Percentiles rank a stretch among this genome's conserved stretches.
Evolutionary conservation across 192 early-diverging fungal genomes (phyloP).

Genomic region (Linnemannia zychae): DNA sequence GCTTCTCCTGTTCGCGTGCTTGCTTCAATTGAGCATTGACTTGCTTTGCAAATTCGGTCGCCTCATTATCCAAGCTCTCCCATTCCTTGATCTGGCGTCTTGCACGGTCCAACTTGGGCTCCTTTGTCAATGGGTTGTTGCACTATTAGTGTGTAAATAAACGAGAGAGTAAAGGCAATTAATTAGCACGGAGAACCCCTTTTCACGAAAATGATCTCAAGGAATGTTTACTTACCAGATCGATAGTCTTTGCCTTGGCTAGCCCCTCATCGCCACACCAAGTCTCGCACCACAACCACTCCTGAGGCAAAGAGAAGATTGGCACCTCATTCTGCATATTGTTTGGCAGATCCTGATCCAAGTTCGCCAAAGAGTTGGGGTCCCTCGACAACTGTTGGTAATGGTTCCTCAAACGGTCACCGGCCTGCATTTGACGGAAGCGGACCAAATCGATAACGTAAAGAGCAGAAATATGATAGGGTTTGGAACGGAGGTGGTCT

Average conservation of each 20-base stretch:
- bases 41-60: constrained; percentile 62
- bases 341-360: constrained; percentile 99
- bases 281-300: constrained; percentile 99
- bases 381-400: constrained; percentile 94
- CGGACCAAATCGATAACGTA: constrained; percentile 96
- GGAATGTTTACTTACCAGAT: constrained; percentile 74
- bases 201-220: background rate
- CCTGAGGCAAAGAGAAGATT: constrained; percentile 93
- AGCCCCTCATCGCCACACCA: constrained; percentile 94
- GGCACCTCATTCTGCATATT: constrained; percentile 94
- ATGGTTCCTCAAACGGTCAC: constrained; percentile 92
- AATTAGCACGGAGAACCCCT: background rate
- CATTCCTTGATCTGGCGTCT: constrained; percentile 94
- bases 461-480: constrained; percentile 97
- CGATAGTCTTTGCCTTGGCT: constrained; percentile 94
- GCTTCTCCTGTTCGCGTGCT: constrained; percentile 10
- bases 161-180: background rate
- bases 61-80: constrained; percentile 85
- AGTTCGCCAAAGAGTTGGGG: constrained; percentile 90
- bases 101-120: constrained; percentile 97
- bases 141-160: constrained; percentile 78
- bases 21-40: constrained; percentile 39
- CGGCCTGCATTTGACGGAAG: constrained; percentile 94
- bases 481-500: constrained; percentile 85
- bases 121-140: constrained; percentile 99